phyloP scores from a whole-genome alignment of 768 basidiomycete species.

The Pisolithus tinctorius region DNA sequence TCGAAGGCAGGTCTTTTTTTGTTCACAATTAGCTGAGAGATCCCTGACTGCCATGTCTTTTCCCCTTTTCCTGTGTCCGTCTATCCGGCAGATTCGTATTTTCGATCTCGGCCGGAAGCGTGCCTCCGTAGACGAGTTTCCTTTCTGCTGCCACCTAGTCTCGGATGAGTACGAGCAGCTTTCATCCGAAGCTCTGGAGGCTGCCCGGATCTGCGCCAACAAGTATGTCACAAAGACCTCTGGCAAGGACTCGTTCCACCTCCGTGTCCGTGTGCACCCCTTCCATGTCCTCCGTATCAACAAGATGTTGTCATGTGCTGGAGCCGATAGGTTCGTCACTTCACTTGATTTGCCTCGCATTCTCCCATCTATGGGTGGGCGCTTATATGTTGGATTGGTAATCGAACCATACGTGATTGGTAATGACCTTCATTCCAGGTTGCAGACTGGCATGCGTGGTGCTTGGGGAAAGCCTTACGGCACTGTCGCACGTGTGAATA shows the following conservation, averaged over 20 bases:
- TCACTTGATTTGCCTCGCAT: not conserved
- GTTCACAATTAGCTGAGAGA: not conserved
- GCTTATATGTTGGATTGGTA: not conserved
- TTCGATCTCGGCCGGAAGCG: slow-evolving; percentile 95
- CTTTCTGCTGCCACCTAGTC: slow-evolving; percentile 93
- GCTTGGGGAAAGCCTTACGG: slow-evolving; percentile 99
- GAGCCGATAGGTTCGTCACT: slow-evolving; percentile 80
- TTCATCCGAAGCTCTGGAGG: slow-evolving; percentile 92
- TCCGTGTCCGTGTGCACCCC: slow-evolving; percentile 94
- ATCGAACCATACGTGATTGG: not conserved
- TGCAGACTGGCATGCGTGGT: slow-evolving; percentile 98
- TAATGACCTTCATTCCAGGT: slow-evolving; percentile 32
- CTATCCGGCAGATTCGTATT: slow-evolving; percentile 74
- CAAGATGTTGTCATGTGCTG: slow-evolving; percentile 99
- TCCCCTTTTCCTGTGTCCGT: not conserved
- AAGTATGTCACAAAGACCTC: slow-evolving; percentile 98
- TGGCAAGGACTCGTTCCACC: slow-evolving; percentile 98
- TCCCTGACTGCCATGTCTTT: not conserved
- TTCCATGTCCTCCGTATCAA: slow-evolving; percentile 99
- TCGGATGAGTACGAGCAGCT: slow-evolving; percentile 98
- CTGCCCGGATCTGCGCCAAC: slow-evolving; percentile 98
- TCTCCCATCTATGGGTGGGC: not conserved
- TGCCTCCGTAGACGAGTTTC: slow-evolving; percentile 96
- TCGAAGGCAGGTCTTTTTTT: slow-evolving; percentile 54
- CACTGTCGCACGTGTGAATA: slow-evolving; percentile 92